Conservation (phyloP, 768 basidiomycete genomes). For the Russula sp. region DNA sequence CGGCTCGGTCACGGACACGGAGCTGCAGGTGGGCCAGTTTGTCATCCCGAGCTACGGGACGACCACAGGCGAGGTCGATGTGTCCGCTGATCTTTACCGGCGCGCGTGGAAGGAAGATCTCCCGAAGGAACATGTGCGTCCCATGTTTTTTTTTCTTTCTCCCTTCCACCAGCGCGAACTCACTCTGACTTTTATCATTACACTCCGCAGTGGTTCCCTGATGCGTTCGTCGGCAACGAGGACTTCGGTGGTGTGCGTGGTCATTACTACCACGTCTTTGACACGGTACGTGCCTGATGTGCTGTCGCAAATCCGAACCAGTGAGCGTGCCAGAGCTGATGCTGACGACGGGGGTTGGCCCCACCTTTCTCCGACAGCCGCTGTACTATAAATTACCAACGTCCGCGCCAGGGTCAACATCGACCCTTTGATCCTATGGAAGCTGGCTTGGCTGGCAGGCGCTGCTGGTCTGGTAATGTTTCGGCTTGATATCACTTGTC, state of each 20-base stretch:
- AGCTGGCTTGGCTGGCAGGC: not conserved
- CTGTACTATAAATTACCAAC: constrained; percentile 37
- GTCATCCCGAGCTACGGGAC: constrained; percentile 56
- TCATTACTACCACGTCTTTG: constrained; percentile 73
- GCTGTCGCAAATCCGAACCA: not conserved
- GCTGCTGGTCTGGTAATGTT: not conserved
- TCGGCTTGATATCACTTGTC: not conserved
- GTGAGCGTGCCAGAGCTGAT: not conserved
- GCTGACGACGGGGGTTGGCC: not conserved
- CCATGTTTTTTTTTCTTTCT: not conserved
- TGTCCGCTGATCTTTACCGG: constrained; percentile 58
- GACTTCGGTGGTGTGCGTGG: constrained; percentile 53
- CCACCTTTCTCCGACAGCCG: constrained; percentile 23
- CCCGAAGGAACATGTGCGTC: constrained; percentile 52
- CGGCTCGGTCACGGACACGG: constrained; percentile 83
- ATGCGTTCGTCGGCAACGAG: constrained; percentile 56
- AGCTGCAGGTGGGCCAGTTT: constrained; percentile 84
- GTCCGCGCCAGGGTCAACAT: constrained; percentile 14
- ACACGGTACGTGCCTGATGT: constrained; percentile 41
- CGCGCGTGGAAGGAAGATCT: constrained; percentile 61
- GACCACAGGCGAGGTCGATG: constrained; percentile 49
- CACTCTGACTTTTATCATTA: not conserved
- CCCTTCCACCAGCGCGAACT: not conserved
- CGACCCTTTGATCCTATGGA: constrained; percentile 24
- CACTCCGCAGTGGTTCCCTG: constrained; percentile 60